phyloP scores from a whole-genome alignment of 306 rosid genomes.

The Vigna reflexopilosa region DNA sequence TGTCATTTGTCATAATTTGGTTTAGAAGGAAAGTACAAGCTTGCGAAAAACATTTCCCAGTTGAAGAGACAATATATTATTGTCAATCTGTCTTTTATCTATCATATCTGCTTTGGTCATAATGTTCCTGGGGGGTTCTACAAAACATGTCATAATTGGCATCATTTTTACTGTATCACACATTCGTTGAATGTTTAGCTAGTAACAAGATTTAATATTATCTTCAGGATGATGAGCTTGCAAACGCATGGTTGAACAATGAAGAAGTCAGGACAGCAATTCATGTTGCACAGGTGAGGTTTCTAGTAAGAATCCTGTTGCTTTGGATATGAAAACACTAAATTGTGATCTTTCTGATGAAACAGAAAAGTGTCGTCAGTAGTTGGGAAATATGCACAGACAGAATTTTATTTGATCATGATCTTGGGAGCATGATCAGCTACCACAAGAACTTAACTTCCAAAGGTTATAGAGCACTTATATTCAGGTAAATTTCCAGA shows the following conservation, averaged over 20 bases:
- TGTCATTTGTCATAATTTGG: neutral
- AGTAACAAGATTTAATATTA: constrained; percentile 28
- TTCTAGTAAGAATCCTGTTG: constrained; percentile 9
- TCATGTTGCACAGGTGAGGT: constrained; percentile 68
- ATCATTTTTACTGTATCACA: neutral
- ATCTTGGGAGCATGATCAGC: constrained; percentile 91
- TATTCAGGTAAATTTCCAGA: constrained; percentile 69
- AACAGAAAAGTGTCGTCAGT: constrained; percentile 58
- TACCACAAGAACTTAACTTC: constrained; percentile 85
- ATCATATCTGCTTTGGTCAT: neutral
- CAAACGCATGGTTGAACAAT: constrained; percentile 81
- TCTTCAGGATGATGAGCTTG: constrained; percentile 72
- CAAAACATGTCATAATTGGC: neutral
- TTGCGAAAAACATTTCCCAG: neutral
- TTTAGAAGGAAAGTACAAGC: neutral
- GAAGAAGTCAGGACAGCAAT: constrained; percentile 74
- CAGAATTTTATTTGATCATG: constrained; percentile 51
- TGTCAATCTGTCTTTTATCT: neutral
- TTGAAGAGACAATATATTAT: no score
- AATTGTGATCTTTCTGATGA: constrained; percentile 31
- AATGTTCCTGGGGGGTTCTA: constrained; percentile 8
- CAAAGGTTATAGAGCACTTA: constrained; percentile 81
- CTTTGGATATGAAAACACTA: constrained; percentile 18
- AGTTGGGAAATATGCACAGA: constrained; percentile 76
- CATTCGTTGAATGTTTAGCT: constrained; percentile 21